A percentile compares a stretch with the other conserved stretches of the same genome.
These are phyloP conservation scores for Stephanodiscus minutulus DNA, from an alignment of 108 stramenopile genomes.

Conservation along the genomic window DNA sequence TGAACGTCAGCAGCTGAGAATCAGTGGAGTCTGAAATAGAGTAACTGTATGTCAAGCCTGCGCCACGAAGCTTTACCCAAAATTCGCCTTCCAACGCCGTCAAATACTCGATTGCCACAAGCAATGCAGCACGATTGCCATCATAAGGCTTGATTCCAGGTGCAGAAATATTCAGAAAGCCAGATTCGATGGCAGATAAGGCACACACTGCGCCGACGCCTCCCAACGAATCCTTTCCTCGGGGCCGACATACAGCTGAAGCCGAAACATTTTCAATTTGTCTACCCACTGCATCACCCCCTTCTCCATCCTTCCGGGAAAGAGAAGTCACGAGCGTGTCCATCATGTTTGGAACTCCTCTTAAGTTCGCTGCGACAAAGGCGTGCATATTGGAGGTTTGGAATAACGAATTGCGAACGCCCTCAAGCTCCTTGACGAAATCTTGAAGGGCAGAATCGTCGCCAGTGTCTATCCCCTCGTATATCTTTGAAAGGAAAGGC, in stretches of 20 bases:
- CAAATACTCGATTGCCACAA: constrained; percentile 54
- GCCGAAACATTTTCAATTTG: constrained; percentile 48
- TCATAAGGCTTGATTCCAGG: constrained; percentile 44
- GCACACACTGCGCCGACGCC: constrained; percentile 40
- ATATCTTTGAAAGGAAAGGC: constrained; percentile 42
- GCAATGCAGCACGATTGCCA: constrained; percentile 37
- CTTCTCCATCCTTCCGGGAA: background rate
- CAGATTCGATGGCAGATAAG: constrained; percentile 46
- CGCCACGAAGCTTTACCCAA: constrained; percentile 54
- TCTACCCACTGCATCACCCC: constrained; percentile 11
- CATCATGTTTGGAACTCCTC: constrained; percentile 27
- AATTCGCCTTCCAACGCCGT: constrained; percentile 57
- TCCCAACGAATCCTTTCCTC: constrained; percentile 8
- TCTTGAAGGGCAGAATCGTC: constrained; percentile 20
- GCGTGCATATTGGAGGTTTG: constrained; percentile 47
- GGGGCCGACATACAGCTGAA: constrained; percentile 35
- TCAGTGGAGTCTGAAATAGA: constrained; percentile 43
- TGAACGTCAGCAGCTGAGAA: constrained; percentile 36
- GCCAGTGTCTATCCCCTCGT: constrained; percentile 29
- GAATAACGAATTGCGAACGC: constrained; percentile 32
- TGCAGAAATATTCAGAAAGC: constrained; percentile 35
- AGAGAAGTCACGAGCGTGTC: constrained; percentile 32
- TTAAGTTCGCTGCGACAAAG: constrained; percentile 47
- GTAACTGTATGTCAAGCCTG: constrained; percentile 48
- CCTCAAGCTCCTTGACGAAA: constrained; percentile 36